These are phyloP conservation scores for Hymenoscyphus fructigenus DNA, from an alignment of 2,329 filamentous ascomycete genomes.

Conservation along the genomic window DNA sequence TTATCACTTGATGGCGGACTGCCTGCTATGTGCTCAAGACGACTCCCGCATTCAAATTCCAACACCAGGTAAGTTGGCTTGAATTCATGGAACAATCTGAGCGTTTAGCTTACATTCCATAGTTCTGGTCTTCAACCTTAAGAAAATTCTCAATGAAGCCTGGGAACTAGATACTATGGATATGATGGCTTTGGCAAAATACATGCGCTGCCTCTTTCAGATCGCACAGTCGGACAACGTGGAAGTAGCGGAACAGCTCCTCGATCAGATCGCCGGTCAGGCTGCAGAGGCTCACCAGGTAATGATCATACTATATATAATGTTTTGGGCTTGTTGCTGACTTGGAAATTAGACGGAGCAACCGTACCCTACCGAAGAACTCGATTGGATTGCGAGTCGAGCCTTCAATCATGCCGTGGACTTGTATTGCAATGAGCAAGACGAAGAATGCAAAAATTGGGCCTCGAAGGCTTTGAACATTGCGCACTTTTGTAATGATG, in stretches of 20 bases:
- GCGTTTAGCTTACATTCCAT: conserved; percentile 27
- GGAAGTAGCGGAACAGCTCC: conserved; percentile 54
- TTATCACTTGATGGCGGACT: conserved; percentile 66
- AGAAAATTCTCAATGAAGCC: conserved; percentile 69
- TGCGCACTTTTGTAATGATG: conserved; percentile 33
- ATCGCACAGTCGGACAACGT: conserved; percentile 56
- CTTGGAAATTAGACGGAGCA: conserved; percentile 40
- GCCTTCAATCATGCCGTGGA: conserved; percentile 72
- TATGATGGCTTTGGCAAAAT: conserved; percentile 64
- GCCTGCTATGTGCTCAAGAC: conserved; percentile 52
- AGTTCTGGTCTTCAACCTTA: conserved; percentile 47
- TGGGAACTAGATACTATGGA: conserved; percentile 58
- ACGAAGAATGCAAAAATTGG: conserved; percentile 50
- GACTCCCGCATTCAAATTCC: conserved; percentile 38
- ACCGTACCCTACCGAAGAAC: conserved; percentile 63
- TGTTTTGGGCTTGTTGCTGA: conserved; percentile 15
- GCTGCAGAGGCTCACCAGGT: conserved; percentile 52
- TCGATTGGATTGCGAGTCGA: conserved; percentile 73
- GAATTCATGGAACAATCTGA: conserved; percentile 45
- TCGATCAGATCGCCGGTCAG: conserved; percentile 61
- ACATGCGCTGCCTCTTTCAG: conserved; percentile 76
- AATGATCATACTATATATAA: conserved; percentile 20
- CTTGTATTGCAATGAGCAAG: conserved; percentile 55
- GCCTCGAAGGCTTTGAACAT: conserved; percentile 37
- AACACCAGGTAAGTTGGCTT: conserved; percentile 44